Conservation (phyloP, 2,329 filamentous ascomycete species). For the Fusarium circinatum region DNA sequence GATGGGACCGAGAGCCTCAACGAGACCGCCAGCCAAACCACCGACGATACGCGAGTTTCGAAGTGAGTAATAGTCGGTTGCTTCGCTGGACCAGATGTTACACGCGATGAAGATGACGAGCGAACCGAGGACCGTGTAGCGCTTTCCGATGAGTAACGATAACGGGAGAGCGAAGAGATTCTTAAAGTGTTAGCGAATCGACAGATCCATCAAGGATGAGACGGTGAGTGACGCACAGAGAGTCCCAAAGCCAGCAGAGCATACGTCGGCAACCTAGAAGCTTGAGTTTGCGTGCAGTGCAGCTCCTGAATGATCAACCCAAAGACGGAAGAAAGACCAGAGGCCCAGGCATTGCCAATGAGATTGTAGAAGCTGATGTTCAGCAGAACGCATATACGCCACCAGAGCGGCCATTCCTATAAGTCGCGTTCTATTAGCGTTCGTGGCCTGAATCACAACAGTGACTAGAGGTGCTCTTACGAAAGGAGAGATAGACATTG, state of each 20-base stretch:
- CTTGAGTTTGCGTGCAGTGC: neutral
- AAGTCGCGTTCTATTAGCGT: neutral
- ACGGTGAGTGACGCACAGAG: neutral
- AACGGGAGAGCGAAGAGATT: constrained; percentile 4
- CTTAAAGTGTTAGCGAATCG: neutral
- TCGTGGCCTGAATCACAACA: rapidly evolving
- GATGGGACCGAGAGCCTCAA: constrained; percentile 11
- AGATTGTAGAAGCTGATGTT: constrained; percentile 12
- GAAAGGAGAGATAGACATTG: neutral
- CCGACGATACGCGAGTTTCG: neutral
- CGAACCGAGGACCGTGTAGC: neutral
- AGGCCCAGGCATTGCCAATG: constrained; percentile 3
- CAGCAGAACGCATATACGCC: neutral
- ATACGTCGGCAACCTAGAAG: neutral
- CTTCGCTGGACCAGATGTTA: constrained; percentile 8
- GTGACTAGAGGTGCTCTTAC: neutral
- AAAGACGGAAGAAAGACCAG: constrained; percentile 8
- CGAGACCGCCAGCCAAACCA: constrained; percentile 2
- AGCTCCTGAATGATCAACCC: constrained; percentile 7
- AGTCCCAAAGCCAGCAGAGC: neutral
- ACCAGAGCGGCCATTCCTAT: constrained; percentile 15
- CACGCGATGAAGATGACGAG: neutral
- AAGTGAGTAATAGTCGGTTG: neutral
- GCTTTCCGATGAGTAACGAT: neutral
- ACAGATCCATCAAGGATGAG: rapidly evolving